Conservation (phyloP, 2,329 filamentous ascomycete species). For the Rhinocladiella similis region DNA sequence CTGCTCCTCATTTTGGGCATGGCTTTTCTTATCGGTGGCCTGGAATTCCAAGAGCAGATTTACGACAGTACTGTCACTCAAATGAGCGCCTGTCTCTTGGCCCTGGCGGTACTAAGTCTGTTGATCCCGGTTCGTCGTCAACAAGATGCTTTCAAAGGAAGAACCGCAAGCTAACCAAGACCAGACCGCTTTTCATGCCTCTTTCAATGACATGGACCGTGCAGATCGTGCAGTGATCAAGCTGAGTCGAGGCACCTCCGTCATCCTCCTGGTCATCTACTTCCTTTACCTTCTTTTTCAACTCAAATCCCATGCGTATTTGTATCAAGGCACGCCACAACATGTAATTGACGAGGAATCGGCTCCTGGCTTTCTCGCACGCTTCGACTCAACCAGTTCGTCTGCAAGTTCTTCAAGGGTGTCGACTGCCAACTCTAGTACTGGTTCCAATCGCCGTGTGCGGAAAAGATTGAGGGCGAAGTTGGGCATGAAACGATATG, state of each 20-base stretch:
- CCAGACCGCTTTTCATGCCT: constrained; percentile 71
- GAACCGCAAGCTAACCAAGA: neutral
- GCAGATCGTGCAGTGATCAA: constrained; percentile 26
- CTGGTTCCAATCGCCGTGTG: constrained; percentile 51
- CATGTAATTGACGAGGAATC: constrained; percentile 53
- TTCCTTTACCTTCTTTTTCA: constrained; percentile 85
- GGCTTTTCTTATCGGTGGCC: constrained; percentile 85
- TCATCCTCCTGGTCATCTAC: constrained; percentile 85
- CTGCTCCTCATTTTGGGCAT: constrained; percentile 84
- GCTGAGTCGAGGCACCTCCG: constrained; percentile 50
- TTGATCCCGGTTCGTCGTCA: constrained; percentile 65
- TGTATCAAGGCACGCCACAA: constrained; percentile 56
- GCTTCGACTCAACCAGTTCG: constrained; percentile 50
- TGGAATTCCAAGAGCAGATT: constrained; percentile 76
- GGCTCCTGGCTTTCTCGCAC: constrained; percentile 62
- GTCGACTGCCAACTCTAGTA: constrained; percentile 11
- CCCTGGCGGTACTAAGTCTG: constrained; percentile 74
- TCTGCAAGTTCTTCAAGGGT: constrained; percentile 42
- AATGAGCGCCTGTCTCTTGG: constrained; percentile 78
- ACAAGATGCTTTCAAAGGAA: neutral
- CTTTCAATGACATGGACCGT: constrained; percentile 41
- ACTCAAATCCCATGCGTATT: constrained; percentile 75
- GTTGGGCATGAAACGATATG: constrained; percentile 18
- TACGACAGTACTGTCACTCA: constrained; percentile 93
- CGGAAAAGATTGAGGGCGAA: constrained; percentile 45